Evolutionary conservation across 768 basidiomycete genomes (phyloP).

Genomic region (Rhodotorula sphaerocarpa): DNA sequence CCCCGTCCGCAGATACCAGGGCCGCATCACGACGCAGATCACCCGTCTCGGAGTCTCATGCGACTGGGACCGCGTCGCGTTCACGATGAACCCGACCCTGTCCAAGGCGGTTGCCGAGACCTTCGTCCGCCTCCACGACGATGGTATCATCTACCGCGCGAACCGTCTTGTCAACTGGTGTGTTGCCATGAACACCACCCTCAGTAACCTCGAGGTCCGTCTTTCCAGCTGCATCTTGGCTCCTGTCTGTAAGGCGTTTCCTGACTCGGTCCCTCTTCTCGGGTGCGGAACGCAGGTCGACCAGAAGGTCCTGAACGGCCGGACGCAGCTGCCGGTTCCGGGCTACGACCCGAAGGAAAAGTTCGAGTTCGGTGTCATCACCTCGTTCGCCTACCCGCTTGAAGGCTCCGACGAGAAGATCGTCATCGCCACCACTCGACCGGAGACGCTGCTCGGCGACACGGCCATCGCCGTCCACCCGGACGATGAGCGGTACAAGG

Average conservation of each 20-base stretch:
- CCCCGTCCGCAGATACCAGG: conserved; percentile 61
- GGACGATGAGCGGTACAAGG: conserved; percentile 79
- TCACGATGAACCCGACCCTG: conserved; percentile 84
- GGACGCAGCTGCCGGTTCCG: conserved; percentile 78
- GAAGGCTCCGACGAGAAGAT: conserved; percentile 85
- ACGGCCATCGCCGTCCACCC: conserved; percentile 95
- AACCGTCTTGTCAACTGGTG: conserved; percentile 99
- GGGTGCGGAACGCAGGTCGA: conserved; percentile 86
- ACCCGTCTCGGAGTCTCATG: conserved; percentile 81
- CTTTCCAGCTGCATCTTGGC: background rate
- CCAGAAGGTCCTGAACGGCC: conserved; percentile 75
- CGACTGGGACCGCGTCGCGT: conserved; percentile 89
- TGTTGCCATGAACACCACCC: conserved; percentile 83
- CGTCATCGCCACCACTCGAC: conserved; percentile 91
- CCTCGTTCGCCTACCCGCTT: conserved; percentile 88
- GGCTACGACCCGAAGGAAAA: conserved; percentile 92
- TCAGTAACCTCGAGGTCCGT: conserved; percentile 88
- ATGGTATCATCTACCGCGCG: conserved; percentile 84
- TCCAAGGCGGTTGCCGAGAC: conserved; percentile 83
- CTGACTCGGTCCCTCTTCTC: background rate
- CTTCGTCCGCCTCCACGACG: conserved; percentile 83
- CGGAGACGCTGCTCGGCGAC: conserved; percentile 97
- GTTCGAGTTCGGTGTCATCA: conserved; percentile 93
- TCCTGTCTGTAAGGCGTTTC: background rate
- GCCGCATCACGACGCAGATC: conserved; percentile 82